Percentiles rank a stretch among this genome's conserved stretches.
Conservation (phyloP, 805 yeast genomes). For the Maudiozyma turicensis region DNA sequence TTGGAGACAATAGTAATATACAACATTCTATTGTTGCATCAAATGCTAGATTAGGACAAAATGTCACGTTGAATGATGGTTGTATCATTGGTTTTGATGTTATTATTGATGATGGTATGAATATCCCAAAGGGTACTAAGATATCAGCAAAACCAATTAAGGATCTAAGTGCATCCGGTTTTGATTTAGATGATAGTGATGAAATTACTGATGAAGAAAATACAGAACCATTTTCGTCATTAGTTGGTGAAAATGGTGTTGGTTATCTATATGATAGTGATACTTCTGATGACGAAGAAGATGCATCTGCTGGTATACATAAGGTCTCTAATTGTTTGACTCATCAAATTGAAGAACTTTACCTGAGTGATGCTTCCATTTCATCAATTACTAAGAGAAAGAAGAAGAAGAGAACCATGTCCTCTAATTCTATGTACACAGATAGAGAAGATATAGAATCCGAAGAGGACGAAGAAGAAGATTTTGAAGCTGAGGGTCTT, state of each 20-base stretch:
- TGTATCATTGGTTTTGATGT: constrained; percentile 74
- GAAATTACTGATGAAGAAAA: constrained; percentile 20
- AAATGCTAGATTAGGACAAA: constrained; percentile 43
- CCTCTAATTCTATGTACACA: constrained; percentile 35
- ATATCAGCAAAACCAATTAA: constrained; percentile 41
- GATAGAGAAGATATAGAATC: constrained; percentile 35
- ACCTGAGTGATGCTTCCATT: constrained; percentile 50
- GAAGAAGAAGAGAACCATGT: constrained; percentile 37
- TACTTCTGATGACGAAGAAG: constrained; percentile 24
- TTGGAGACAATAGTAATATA: constrained; percentile 55
- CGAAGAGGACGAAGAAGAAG: constrained; percentile 54
- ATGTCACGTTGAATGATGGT: constrained; percentile 52
- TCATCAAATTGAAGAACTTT: constrained; percentile 39
- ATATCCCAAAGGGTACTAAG: constrained; percentile 41
- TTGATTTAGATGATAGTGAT: constrained; percentile 10
- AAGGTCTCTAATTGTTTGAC: constrained; percentile 30
- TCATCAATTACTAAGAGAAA: constrained; percentile 38
- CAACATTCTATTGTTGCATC: constrained; percentile 64
- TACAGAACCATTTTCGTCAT: not conserved
- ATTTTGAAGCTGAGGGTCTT: constrained; percentile 80
- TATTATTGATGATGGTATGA: constrained; percentile 44
- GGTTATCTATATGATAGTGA: constrained; percentile 33
- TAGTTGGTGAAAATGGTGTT: constrained; percentile 31
- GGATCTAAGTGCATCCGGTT: constrained; percentile 21
- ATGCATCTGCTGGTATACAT: constrained; percentile 17